Evolutionary conservation across 192 early-diverging fungal genomes (phyloP).

Genomic region (Geranomyces variabilis): DNA sequence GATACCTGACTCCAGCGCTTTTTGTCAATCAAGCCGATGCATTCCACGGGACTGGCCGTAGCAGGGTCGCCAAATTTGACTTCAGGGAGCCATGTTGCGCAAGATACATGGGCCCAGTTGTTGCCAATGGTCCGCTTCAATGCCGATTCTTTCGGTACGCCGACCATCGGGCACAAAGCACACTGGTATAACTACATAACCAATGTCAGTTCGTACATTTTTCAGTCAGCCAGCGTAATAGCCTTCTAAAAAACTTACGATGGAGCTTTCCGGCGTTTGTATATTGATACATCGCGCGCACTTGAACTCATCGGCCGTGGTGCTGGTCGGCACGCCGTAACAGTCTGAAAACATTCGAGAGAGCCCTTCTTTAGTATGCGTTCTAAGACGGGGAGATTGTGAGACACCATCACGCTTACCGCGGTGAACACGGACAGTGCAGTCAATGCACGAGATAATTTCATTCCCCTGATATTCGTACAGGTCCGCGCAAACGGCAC

Average conservation of each 20-base stretch:
- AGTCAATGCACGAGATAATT: slow-evolving; percentile 20
- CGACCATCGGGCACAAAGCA: slow-evolving; percentile 39
- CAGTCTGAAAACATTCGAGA: slow-evolving; percentile 22
- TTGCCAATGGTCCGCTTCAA: slow-evolving; percentile 45
- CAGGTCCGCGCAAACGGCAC: slow-evolving; percentile 25
- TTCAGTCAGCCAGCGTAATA: neutral
- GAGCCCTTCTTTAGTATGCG: neutral
- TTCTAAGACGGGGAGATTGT: neutral
- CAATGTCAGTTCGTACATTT: no score
- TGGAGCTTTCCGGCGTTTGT: slow-evolving; percentile 27
- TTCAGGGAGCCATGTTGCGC: slow-evolving; percentile 49
- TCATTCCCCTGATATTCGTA: slow-evolving; percentile 13
- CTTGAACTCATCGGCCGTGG: slow-evolving; percentile 5
- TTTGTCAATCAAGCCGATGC: slow-evolving; percentile 45
- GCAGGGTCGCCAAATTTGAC: slow-evolving; percentile 36
- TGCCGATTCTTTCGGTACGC: slow-evolving; percentile 19
- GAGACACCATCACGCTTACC: slow-evolving; percentile 2
- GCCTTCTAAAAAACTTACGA: slow-evolving; percentile 31
- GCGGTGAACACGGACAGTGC: slow-evolving; percentile 28
- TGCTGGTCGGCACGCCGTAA: slow-evolving; percentile 31
- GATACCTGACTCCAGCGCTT: slow-evolving; percentile 42
- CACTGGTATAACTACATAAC: slow-evolving; percentile 43
- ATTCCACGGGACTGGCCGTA: slow-evolving; percentile 37
- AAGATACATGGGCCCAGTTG: slow-evolving; percentile 49
- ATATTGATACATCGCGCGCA: slow-evolving; percentile 41